A percentile compares a stretch with the other conserved stretches of the same genome.
phyloP scores from a whole-genome alignment of 2,329 filamentous ascomycete genomes.

The Cylindrodendrum hubeiense region DNA sequence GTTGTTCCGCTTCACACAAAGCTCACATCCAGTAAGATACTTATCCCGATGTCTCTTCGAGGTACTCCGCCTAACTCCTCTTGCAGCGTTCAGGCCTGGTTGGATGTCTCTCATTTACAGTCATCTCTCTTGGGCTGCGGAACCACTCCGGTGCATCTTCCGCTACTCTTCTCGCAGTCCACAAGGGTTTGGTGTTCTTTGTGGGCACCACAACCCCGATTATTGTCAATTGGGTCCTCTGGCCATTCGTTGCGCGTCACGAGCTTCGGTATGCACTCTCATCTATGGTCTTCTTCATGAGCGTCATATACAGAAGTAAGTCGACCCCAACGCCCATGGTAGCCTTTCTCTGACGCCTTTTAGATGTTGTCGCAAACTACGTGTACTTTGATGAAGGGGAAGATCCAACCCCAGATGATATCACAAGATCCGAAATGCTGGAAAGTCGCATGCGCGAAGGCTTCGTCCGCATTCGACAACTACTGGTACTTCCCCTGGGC shows the following conservation, averaged over 20 bases:
- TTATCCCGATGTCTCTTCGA: no score
- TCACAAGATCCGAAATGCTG: constrained; percentile 67
- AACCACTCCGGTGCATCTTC: constrained; percentile 49
- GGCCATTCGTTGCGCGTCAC: constrained; percentile 72
- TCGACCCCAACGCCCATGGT: not conserved
- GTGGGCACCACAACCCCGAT: constrained; percentile 66
- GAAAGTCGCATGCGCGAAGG: constrained; percentile 71
- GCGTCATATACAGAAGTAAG: constrained; percentile 67
- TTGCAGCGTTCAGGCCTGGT: constrained; percentile 67
- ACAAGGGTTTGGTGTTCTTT: constrained; percentile 63
- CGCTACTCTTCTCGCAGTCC: constrained; percentile 56
- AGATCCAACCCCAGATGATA: constrained; percentile 63
- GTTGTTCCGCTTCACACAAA: constrained; percentile 68
- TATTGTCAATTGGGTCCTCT: constrained; percentile 69
- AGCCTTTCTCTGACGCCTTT: constrained; percentile 6
- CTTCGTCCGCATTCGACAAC: constrained; percentile 68
- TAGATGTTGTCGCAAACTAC: constrained; percentile 66
- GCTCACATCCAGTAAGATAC: constrained; percentile 61
- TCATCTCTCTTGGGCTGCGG: constrained; percentile 62
- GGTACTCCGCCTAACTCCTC: constrained; percentile 24
- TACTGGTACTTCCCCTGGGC: constrained; percentile 54
- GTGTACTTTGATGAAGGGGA: constrained; percentile 69
- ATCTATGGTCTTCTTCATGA: constrained; percentile 69
- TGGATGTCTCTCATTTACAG: constrained; percentile 68
- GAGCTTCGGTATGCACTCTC: constrained; percentile 68